Evolutionary conservation across 768 basidiomycete genomes (phyloP), one percentile per base, ranked within the genome.

Genomic region (Rhizopogon rudus): DNA sequence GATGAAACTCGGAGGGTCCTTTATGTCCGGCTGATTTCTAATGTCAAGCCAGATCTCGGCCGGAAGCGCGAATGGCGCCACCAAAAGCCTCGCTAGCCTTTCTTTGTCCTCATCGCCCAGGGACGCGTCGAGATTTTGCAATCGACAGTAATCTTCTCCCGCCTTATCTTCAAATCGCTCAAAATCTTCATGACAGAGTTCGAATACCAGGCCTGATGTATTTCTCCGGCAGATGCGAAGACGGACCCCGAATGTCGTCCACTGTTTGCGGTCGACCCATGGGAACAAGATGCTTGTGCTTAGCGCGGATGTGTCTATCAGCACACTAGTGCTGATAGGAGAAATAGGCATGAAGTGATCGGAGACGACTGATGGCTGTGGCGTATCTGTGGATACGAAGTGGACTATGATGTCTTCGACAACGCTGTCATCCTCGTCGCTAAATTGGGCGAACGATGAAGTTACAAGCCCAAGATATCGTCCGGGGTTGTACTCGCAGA

Each of bases 1-100:
- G 48, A 61, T 29, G 48, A 61, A 63, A 16, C 57, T 44, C n/a
- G 5, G 6, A 9, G 63, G 63, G 10, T 61, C 57, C 29, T 53
- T 59, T 40, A 52, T 57, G 31, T 46, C 45, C 40, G 52, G 58
- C 31, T 59, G 53, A 17, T 54, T 58, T 33, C 57, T 57, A 22
- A 70, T 57, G 51, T 71, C 66, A 39, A 61, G 60, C 67, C 67
- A 72, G 25, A 65, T 59, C 41, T 55, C 45, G 17, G 58, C 60
- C 29, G 65, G 60, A 33, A 66, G 56, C 41, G 60, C 55, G 39
- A 44, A 14, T 2, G 53, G 33, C 6, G 65, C 54, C 8, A 62
- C 56, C 29, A 44, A 35, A 45, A 61, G 55, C 25, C 44, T 59
- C 6, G 51, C 45, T 44, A 61, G 35, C 6, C 22, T 41, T 16